These are phyloP conservation scores for Penicillium riverlandense DNA, from an alignment of 495 filamentous ascomycete genomes.

Conservation along the genomic window DNA sequence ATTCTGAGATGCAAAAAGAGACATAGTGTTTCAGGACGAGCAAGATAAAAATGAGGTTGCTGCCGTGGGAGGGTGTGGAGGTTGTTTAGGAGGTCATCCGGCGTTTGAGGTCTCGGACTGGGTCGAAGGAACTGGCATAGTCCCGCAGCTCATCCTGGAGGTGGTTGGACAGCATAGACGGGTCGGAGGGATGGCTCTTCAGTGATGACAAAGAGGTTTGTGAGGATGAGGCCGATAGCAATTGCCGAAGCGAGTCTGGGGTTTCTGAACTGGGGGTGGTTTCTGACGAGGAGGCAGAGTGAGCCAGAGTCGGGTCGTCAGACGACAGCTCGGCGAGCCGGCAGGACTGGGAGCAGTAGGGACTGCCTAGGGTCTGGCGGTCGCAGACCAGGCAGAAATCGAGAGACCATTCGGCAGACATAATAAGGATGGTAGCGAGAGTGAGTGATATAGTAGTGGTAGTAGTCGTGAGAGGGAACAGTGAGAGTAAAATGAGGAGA, in stretches of 20 bases:
- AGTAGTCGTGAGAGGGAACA: not conserved
- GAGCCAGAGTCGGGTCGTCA: constrained; percentile 22
- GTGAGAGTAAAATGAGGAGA: no score
- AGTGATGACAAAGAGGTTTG: constrained; percentile 80
- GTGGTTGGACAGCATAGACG: constrained; percentile 59
- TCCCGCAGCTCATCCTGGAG: constrained; percentile 72
- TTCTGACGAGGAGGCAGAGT: constrained; percentile 1
- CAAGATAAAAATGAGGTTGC: not conserved
- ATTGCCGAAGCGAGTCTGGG: constrained; percentile 9
- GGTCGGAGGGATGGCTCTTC: constrained; percentile 51
- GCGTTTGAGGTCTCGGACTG: constrained; percentile 59
- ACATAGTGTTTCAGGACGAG: not conserved
- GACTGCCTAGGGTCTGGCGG: constrained; percentile 66
- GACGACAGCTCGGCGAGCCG: constrained; percentile 66
- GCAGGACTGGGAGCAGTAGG: constrained; percentile 92
- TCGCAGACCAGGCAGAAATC: constrained; percentile 96
- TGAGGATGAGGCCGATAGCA: constrained; percentile 73
- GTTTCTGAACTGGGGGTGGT: constrained; percentile 5
- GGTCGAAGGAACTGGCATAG: constrained; percentile 86
- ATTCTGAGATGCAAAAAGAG: no score
- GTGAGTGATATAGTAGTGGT: not conserved
- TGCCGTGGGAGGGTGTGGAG: not conserved
- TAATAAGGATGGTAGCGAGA: constrained; percentile 24
- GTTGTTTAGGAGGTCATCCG: constrained; percentile 37
- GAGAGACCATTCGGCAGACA: constrained; percentile 78